These are phyloP conservation scores for Zygoascus sp. DNA, from an alignment of 1,139 yeast genomes.

Conservation along the genomic window DNA sequence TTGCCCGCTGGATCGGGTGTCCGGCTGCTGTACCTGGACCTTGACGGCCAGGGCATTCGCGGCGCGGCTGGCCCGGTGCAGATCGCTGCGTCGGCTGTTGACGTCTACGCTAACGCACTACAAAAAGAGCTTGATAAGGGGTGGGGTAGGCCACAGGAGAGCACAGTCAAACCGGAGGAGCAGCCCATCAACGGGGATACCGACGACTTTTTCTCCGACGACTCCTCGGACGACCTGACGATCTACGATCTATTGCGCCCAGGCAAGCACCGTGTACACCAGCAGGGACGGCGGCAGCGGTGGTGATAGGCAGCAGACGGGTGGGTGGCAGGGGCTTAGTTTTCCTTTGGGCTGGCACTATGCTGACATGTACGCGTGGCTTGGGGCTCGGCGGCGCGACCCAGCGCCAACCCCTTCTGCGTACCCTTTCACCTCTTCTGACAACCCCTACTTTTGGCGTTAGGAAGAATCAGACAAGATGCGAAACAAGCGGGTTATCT, in stretches of 20 bases:
- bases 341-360: too few relatives aligned
- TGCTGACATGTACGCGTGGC: not conserved
- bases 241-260: not conserved
- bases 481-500: not conserved
- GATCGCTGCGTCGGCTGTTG: too few relatives aligned
- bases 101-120: not conserved
- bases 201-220: not conserved
- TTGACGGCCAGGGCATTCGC: too few relatives aligned
- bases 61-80: too few relatives aligned
- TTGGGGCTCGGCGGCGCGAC: too few relatives aligned
- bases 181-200: too few relatives aligned
- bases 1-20: slow-evolving; percentile 15
- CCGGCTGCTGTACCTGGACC: slow-evolving; percentile 17
- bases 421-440: too few relatives aligned
- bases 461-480: not conserved
- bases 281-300: too few relatives aligned
- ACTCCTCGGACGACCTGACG: not conserved
- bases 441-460: not conserved
- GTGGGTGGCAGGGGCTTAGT: too few relatives aligned
- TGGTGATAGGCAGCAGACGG: not conserved
- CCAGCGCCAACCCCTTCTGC: too few relatives aligned
- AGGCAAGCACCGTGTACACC: not conserved
- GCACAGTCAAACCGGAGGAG: too few relatives aligned
- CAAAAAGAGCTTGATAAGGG: not conserved
- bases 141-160: too few relatives aligned